phyloP scores from a whole-genome alignment of 2,329 filamentous ascomycete genomes.

The Exophiala phaeomuriformis region DNA sequence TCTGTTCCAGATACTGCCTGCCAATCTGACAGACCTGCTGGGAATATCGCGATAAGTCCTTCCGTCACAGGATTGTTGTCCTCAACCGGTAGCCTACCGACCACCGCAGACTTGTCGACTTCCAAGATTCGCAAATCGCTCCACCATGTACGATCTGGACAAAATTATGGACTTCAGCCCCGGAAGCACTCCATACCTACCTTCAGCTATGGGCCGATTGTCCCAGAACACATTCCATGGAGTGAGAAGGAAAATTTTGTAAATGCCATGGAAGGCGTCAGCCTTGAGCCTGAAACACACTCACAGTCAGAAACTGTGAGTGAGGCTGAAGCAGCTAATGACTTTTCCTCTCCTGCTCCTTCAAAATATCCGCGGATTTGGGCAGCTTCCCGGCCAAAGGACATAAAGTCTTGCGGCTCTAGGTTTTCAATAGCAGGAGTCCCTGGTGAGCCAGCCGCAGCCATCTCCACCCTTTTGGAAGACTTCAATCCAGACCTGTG shows the following conservation, averaged over 20 bases:
- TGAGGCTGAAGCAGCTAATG: not conserved
- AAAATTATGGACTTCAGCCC: not conserved
- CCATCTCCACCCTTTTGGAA: not conserved
- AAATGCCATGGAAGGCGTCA: not conserved
- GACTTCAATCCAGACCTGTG: conserved; percentile 57
- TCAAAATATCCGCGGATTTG: not conserved
- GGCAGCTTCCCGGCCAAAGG: not conserved
- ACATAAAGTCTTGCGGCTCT: not conserved
- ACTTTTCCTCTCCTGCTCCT: not conserved
- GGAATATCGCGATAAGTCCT: too few relatives aligned
- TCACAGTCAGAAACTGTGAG: not conserved
- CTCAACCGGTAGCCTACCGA: too few relatives aligned
- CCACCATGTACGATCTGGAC: not conserved
- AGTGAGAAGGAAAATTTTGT: conserved; percentile 13
- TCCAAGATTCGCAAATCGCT: not conserved
- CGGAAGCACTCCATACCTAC: not conserved
- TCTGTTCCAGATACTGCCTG: too few relatives aligned
- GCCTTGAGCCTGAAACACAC: not conserved
- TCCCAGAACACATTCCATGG: conserved; percentile 14
- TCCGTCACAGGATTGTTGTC: too few relatives aligned
- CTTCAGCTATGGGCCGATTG: conserved; percentile 14
- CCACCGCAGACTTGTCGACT: too few relatives aligned
- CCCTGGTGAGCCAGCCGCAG: not conserved
- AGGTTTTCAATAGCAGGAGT: not conserved
- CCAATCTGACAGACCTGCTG: too few relatives aligned